Percentiles rank a stretch among this genome's conserved stretches.
These are phyloP conservation scores for Stagonosporopsis tanaceti DNA, from an alignment of 2,329 filamentous ascomycete genomes.

Conservation along the genomic window DNA sequence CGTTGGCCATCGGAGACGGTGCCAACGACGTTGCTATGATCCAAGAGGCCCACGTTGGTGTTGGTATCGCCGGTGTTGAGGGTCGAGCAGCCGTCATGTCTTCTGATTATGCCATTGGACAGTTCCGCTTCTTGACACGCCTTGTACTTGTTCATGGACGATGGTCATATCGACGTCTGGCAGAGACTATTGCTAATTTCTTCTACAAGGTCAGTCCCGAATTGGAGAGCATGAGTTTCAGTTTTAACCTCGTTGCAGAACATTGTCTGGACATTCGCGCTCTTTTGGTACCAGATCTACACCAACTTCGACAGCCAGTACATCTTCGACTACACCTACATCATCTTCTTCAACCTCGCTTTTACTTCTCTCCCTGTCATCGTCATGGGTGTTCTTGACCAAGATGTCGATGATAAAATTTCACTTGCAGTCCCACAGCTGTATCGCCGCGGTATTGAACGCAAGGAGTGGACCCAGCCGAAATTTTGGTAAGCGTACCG, in stretches of 20 bases:
- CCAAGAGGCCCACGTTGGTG: constrained; percentile 85
- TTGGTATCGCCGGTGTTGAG: constrained; percentile 87
- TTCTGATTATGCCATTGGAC: constrained; percentile 86
- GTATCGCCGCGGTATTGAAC: constrained; percentile 93
- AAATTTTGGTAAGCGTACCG: constrained; percentile 85
- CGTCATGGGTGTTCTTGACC: constrained; percentile 94
- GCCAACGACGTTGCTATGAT: constrained; percentile 96
- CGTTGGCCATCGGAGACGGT: constrained; percentile 86
- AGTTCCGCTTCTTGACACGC: constrained; percentile 84
- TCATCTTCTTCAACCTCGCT: constrained; percentile 93
- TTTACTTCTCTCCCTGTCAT: constrained; percentile 96
- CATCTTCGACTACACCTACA: constrained; percentile 97
- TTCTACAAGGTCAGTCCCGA: constrained; percentile 83
- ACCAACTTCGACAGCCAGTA: constrained; percentile 97
- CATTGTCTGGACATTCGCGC: constrained; percentile 93
- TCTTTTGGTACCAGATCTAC: constrained; percentile 98
- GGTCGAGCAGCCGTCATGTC: constrained; percentile 85
- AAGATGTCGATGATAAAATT: constrained; percentile 93
- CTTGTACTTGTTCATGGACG: constrained; percentile 81
- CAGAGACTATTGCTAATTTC: constrained; percentile 96
- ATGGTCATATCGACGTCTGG: constrained; percentile 93
- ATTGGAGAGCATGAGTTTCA: too few species aligned
- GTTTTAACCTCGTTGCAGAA: constrained; percentile 65
- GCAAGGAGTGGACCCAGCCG: constrained; percentile 91
- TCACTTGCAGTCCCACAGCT: constrained; percentile 94